Evolutionary conservation across 495 filamentous ascomycete species (phyloP), one percentile per base, ranked within the genome.

Genomic region (Bombardia bombarda): DNA sequence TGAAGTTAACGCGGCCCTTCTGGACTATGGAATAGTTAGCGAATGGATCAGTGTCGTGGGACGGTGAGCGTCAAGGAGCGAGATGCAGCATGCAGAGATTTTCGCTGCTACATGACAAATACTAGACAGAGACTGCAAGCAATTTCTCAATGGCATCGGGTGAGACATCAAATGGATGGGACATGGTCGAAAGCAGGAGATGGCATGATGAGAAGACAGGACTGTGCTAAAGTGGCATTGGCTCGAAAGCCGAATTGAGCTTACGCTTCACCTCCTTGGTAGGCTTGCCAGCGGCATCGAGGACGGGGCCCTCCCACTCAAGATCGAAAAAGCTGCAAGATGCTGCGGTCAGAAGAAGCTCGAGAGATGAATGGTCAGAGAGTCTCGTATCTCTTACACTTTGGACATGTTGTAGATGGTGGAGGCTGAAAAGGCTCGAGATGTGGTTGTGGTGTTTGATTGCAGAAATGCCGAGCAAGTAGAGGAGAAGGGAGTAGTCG

Each of bases 1-100:
- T 79, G 77, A 98, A 90, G 69, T 80, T 83, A 75, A 97, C 82
- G 56, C 86, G 86, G 56, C 83, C 87, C 36, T 55, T 61, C 64
- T 89, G 87, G 39, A 62, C 87, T 92, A 60, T 50, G 55, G 41
- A 12, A n/a, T n/a, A n/a, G n/a, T n/a, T n/a, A n/a, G n/a, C n/a
- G 19, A 10, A 44, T 25, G 14, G 20, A 17, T 5, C 3, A 7
- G 34, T 7, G 3, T 17, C 34, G 22, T 37, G 26, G 26, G 13
- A 36, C 33, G 39, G 23, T 22, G 40, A 40, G 33, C 30, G 17
- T 33, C 7, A 14, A 6, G n/a, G 20, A 14, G 20, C n/a, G 18
- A 48, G 10, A 28, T 16, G 32, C 32, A 7, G 32, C 32, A 14
- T 6, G 16, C 5, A 14, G 34, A 33, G 9, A 33, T 7, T n/a